Base-by-base conservation (phyloP, 1,284 basidiomycete species). In the Tremellales sp. region DNA sequence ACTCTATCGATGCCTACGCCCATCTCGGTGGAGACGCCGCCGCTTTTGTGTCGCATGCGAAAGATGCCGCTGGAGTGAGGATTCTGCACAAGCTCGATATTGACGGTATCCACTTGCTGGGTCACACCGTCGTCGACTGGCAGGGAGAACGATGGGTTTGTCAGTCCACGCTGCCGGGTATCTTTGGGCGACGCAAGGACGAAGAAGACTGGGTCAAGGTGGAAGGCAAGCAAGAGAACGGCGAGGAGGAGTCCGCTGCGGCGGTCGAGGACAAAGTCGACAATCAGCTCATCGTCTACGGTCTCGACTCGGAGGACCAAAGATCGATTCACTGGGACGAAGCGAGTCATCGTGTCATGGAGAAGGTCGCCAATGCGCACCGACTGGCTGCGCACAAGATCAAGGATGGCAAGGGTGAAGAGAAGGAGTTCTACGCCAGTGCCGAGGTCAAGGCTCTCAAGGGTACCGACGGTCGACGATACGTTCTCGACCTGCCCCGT, bases 71-170 rank as follows among this genome's bases (percentile, higher is more conserved):
- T 42, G 80, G 79, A 45, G 76, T 81, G 61, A 72, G 73, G 49
- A 56, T 76, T 24, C 72, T 81, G 54, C 79, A 80, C 68, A 76
- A 76, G 52, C 70, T 80, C 50, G 80, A 81, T 54, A 61, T 91
- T 43, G 88, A 92, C 62, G 89, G 89, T 22, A 81, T 81, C 52
- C 89, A 86, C 71, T 81, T 84, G 40, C 77, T 93, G 27, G 89
- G 90, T 31, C 75, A 79, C 51, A 79, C 78, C 25, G 75, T 81
- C 25, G 73, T 82, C 45, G 80, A 82, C 64, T 81, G 76, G 77
- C 74, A 74, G 52, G 80, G 80, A 35, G 76, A 79, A 62, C 74
- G 80, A 58, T 82, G 80, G 80, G 76, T 81, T 45, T 80, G 76
- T 48, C 80, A 82, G 69, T 76, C 73, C 45, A 75, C 81, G 51